Evolutionary conservation across 257 asterid genomes (phyloP).

Genomic region (Solanum stenotomum): DNA sequence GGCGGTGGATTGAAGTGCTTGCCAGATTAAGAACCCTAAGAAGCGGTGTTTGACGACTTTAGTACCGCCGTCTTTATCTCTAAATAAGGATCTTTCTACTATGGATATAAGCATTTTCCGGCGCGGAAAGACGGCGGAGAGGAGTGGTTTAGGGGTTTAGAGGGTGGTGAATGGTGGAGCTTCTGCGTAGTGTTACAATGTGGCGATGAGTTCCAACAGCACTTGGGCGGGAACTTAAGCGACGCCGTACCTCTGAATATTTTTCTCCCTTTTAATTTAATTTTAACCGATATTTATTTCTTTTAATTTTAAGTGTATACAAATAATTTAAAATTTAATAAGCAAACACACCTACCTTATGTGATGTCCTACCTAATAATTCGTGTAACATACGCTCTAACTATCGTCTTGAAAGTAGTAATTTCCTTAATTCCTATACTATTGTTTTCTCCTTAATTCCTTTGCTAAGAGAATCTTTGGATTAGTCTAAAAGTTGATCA

Average conservation of each 20-base stretch:
- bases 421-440: background rate
- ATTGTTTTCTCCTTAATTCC: background rate
- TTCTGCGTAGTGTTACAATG: background rate
- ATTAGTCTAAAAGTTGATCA: too few relatives aligned
- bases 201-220: background rate
- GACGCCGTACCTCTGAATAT: background rate
- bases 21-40: constrained; percentile 79
- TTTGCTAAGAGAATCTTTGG: too few relatives aligned
- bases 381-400: too few relatives aligned
- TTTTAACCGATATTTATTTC: too few relatives aligned
- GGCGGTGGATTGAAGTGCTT: constrained; percentile 51
- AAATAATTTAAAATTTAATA: too few relatives aligned
- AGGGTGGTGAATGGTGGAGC: background rate
- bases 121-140: background rate
- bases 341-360: too few relatives aligned
- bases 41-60: constrained; percentile 55
- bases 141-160: background rate
- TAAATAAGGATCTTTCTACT: constrained; percentile 47
- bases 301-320: too few relatives aligned
- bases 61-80: constrained; percentile 41
- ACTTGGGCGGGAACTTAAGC: background rate
- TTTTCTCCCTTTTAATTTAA: background rate
- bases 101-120: constrained; percentile 41
- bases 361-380: background rate
- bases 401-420: background rate